Evolutionary conservation across 768 basidiomycete species (phyloP), one percentile per base, ranked within the genome.

Genomic region (Astraeus odoratus): DNA sequence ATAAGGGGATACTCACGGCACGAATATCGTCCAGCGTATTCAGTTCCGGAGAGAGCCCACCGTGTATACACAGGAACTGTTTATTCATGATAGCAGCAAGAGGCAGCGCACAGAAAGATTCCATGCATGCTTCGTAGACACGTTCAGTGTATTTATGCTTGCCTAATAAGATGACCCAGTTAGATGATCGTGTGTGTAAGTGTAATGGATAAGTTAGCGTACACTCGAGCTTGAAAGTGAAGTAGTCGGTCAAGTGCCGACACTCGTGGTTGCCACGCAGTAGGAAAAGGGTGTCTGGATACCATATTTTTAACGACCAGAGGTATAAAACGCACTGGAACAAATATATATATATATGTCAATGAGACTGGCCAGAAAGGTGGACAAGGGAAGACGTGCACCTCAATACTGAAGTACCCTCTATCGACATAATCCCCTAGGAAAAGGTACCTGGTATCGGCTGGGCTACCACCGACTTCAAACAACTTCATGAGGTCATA

Each of bases 251-350:
- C 63, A 98, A 69, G 70, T 98, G 96, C 39, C 96, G 83, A 63
- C 96, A 99, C 71, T 99, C 96, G 66, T 99, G 96, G 58, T 99
- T 99, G 39, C 96, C 96, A 40, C 96, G 89, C 27, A 99, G 77
- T 31, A 99, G 78, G 75, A 95, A 97, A 29, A 98, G 74, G 22
- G 94, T 96, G 55, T 94, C 83, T 42, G 96, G 96, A 66, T 97
- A 98, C 93, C 95, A 97, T 64, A 99, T 97, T 73, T 99, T 99
- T 65, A 99, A 75, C 2, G 92, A 79, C 94, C 94, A 99, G 23
- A 99, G 76, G 65, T 99, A 99, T 37, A 98, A 71, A 16, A 98
- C 95, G 62, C 95, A 98, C 94, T 98, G 39, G 0, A 2, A 27
- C 34, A 15, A n/a, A n/a, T n/a, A n/a, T n/a, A n/a, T n/a, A n/a